Evolutionary conservation across 1,139 yeast genomes (phyloP).

Genomic region (Debaryomycetaceae sp.): DNA sequence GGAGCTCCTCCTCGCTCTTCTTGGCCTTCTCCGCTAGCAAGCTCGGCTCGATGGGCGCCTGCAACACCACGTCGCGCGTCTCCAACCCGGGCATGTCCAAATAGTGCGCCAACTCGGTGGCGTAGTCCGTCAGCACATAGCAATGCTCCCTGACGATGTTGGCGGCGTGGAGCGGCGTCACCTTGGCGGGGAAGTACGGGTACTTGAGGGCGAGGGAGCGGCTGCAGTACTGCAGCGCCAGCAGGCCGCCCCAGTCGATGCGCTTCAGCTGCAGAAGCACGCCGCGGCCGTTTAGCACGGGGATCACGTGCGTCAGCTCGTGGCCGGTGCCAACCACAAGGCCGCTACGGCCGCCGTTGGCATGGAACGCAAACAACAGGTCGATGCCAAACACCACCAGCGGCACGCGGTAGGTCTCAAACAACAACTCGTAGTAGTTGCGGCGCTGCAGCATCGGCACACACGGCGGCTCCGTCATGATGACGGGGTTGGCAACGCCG

Average conservation of each 20-base stretch:
- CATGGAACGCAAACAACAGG: conserved; percentile 68
- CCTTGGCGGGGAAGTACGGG: conserved; percentile 82
- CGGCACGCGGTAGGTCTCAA: conserved; percentile 76
- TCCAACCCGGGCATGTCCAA: conserved; percentile 65
- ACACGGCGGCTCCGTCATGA: conserved; percentile 77
- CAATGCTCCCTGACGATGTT: conserved; percentile 71
- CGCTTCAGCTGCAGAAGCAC: conserved; percentile 67
- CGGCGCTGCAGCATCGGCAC: conserved; percentile 66
- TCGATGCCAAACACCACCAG: conserved; percentile 79
- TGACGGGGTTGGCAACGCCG: conserved; percentile 72
- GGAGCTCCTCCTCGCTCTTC: conserved; percentile 80
- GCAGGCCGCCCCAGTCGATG: conserved; percentile 90
- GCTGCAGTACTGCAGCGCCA: conserved; percentile 60
- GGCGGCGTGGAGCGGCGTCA: conserved; percentile 61
- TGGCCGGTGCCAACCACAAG: conserved; percentile 78
- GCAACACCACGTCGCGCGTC: conserved; percentile 66
- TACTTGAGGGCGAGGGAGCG: conserved; percentile 72
- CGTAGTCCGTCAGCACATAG: conserved; percentile 69
- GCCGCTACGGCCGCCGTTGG: conserved; percentile 45
- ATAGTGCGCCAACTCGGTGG: conserved; percentile 52
- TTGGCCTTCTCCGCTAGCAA: conserved; percentile 45
- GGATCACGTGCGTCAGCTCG: conserved; percentile 79
- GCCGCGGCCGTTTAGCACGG: conserved; percentile 68
- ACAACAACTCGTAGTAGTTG: conserved; percentile 73
- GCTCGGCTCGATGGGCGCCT: conserved; percentile 67